phyloP scores from a whole-genome alignment of 768 basidiomycete genomes.

The Suillus bovinus region DNA sequence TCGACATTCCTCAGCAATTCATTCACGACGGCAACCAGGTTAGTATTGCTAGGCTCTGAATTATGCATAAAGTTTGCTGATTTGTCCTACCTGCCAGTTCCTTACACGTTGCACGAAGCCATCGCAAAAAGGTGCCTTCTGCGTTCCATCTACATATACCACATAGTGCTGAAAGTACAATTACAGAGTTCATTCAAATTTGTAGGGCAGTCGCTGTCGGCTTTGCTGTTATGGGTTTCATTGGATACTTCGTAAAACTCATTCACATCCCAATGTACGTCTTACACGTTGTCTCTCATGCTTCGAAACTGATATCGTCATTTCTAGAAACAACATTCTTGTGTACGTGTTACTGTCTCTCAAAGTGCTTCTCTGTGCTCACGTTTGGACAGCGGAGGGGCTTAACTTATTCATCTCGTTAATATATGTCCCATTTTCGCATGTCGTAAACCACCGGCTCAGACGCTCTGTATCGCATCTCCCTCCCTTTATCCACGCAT shows the following conservation, averaged over 20 bases:
- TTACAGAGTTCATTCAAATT: slow-evolving; percentile 88
- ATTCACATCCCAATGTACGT: slow-evolving; percentile 98
- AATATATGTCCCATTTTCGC: slow-evolving; percentile 9
- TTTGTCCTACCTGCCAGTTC: slow-evolving; percentile 58
- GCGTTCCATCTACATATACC: neutral
- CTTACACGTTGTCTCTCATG: slow-evolving; percentile 6
- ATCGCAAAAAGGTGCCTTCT: slow-evolving; percentile 78
- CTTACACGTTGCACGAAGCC: slow-evolving; percentile 97
- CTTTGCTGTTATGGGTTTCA: slow-evolving; percentile 99
- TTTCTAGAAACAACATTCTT: slow-evolving; percentile 88
- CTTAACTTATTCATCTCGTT: slow-evolving; percentile 43
- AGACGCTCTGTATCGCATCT: slow-evolving; percentile 19
- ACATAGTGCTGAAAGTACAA: slow-evolving; percentile 8
- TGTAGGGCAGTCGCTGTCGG: slow-evolving; percentile 96
- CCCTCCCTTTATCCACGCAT: slow-evolving; percentile 16
- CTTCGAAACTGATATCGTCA: slow-evolving; percentile 16
- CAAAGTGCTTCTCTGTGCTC: slow-evolving; percentile 14
- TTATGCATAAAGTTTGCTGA: slow-evolving; percentile 11
- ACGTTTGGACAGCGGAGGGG: slow-evolving; percentile 64
- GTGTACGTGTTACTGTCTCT: slow-evolving; percentile 65
- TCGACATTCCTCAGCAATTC: slow-evolving; percentile 91
- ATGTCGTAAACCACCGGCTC: slow-evolving; percentile 16
- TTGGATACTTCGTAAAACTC: slow-evolving; percentile 97
- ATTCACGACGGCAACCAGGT: slow-evolving; percentile 93
- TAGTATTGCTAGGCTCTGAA: slow-evolving; percentile 22